A percentile compares a stretch with the other conserved stretches of the same genome.
Evolutionary conservation across 495 filamentous ascomycete genomes (phyloP).

Genomic region (Cryomyces antarcticus): DNA sequence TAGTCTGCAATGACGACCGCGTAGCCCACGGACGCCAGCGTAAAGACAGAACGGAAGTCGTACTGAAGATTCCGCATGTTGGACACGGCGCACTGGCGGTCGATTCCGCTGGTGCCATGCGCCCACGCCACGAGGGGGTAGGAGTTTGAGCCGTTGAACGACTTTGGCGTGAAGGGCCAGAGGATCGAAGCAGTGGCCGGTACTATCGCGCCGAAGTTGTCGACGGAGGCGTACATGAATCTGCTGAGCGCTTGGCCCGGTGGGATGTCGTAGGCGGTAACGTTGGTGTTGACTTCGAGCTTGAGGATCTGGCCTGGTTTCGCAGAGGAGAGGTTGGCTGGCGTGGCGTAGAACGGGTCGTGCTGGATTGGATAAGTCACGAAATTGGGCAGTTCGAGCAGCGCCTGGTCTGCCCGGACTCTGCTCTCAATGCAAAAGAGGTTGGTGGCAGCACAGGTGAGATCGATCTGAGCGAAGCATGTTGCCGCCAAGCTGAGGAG

Average conservation of each 20-base stretch:
- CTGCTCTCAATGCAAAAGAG: not conserved
- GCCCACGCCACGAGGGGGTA: slow-evolving; percentile 29
- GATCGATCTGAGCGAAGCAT: not conserved
- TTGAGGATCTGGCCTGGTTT: slow-evolving; percentile 6
- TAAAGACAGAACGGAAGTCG: slow-evolving; percentile 22
- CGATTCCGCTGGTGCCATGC: slow-evolving; percentile 32
- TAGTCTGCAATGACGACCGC: slow-evolving; percentile 37
- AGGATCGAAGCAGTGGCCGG: slow-evolving; percentile 32
- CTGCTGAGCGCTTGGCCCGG: slow-evolving; percentile 2
- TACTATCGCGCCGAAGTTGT: slow-evolving; percentile 24
- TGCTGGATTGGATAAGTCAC: slow-evolving; percentile 1
- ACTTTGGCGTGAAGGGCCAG: slow-evolving; percentile 24
- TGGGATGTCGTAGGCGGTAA: slow-evolving; percentile 3
- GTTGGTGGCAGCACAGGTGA: not conserved
- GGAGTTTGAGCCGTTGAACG: not conserved
- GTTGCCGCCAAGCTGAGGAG: not conserved
- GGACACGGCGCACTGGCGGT: slow-evolving; percentile 23
- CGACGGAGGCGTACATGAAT: slow-evolving; percentile 26
- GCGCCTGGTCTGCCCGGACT: not conserved
- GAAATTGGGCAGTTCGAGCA: slow-evolving; percentile 3
- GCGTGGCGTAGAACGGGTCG: slow-evolving; percentile 4
- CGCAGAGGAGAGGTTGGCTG: not conserved
- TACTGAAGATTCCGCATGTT: slow-evolving; percentile 27
- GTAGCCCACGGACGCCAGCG: slow-evolving; percentile 28
- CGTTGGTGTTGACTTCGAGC: slow-evolving; percentile 4